Percentiles rank a stretch among this genome's conserved stretches.
Conservation (phyloP, 2,329 filamentous ascomycete species). For the Verticillium klebahnii region DNA sequence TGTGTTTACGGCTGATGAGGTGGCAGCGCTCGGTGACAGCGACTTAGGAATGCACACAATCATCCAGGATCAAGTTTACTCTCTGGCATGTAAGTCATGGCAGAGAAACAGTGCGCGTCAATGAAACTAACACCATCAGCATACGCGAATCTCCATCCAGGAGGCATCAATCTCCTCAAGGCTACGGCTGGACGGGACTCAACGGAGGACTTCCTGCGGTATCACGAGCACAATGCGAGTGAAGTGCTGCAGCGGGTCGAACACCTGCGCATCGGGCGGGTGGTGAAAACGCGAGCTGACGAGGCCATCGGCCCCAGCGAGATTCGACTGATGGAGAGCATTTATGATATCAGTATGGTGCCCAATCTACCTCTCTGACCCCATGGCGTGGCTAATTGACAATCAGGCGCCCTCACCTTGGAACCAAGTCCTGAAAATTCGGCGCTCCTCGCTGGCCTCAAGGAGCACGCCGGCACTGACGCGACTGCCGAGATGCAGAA, state of each 20-base stretch:
- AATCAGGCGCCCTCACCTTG: background rate
- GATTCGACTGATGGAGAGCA: background rate
- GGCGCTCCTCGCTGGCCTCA: background rate
- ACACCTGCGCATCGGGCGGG: background rate
- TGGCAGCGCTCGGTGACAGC: background rate
- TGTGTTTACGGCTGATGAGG: background rate
- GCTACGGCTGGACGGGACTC: background rate
- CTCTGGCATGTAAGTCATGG: background rate
- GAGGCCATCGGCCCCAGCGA: background rate
- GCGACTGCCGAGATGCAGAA: background rate
- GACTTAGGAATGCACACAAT: constrained; percentile 1
- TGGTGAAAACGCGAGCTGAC: background rate
- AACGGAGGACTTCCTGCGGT: background rate
- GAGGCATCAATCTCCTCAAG: background rate
- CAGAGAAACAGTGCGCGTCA: background rate
- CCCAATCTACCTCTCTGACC: background rate
- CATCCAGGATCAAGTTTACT: background rate
- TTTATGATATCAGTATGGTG: background rate
- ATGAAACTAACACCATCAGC: background rate
- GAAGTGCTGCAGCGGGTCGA: background rate
- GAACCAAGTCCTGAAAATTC: background rate
- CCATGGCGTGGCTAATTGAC: background rate
- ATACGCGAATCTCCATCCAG: background rate
- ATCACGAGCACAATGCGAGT: background rate
- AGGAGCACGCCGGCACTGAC: background rate